Evolutionary conservation across 148 eudicot genomes (phyloP).

Genomic region (Chenopodium formosanum): DNA sequence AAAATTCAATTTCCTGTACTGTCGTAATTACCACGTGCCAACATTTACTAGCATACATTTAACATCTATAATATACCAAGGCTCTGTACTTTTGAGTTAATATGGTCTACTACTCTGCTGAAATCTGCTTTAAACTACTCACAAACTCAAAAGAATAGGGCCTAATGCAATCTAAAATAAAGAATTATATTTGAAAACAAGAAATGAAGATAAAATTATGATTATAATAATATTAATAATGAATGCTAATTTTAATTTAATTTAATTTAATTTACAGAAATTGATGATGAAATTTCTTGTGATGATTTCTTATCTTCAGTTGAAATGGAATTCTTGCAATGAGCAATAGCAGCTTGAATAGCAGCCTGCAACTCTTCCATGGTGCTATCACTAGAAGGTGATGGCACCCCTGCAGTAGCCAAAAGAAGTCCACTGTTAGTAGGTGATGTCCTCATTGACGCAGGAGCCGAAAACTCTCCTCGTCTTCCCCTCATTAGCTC

Average conservation of each 20-base stretch:
- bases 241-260: background rate
- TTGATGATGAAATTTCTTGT: background rate
- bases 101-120: no score
- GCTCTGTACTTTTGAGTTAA: no score
- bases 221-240: background rate
- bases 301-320: slow-evolving; percentile 36
- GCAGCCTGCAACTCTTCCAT: slow-evolving; percentile 94
- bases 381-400: slow-evolving; percentile 55
- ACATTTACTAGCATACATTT: no score
- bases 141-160: no score
- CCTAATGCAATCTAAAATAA: no score
- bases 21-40: no score
- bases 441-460: slow-evolving; percentile 71
- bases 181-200: background rate
- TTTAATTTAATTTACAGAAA: slow-evolving; percentile 17
- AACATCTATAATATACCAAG: no score
- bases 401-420: slow-evolving; percentile 30
- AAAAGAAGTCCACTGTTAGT: slow-evolving; percentile 38
- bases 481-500: slow-evolving; percentile 33
- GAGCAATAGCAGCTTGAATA: slow-evolving; percentile 91
- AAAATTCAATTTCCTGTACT: background rate
- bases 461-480: slow-evolving; percentile 72
- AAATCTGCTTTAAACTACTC: no score
- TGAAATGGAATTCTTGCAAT: slow-evolving; percentile 77
- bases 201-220: background rate